Evolutionary conservation across 2,329 filamentous ascomycete genomes (phyloP), one percentile per base, ranked within the genome.

Genomic region (Exophiala bonariae): DNA sequence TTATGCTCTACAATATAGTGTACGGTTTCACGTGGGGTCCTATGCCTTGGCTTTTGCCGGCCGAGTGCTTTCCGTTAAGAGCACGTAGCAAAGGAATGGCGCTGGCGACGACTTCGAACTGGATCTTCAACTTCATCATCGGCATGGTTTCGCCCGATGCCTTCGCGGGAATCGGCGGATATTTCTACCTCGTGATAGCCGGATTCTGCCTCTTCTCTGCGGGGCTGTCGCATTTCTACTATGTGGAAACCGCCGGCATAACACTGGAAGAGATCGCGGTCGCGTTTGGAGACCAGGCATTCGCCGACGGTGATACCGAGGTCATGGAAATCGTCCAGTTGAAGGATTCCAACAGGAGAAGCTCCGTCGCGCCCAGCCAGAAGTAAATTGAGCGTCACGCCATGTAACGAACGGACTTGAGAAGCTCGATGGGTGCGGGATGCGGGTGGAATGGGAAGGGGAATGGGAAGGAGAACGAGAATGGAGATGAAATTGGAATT

Each of bases 61-160:
- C 80, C 36, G 80, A 84, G 58, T 76, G 83, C 55, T 79, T 78
- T 54, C 77, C 81, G 22, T 64, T 84, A 50, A n/a, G 19, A 5
- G 41, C 47, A 28, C 41, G 55, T 2, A 42, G 47, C 3, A 35
- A 31, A 16, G 18, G 41, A 8, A 37, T 32, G 18, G 48, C 44
- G 10, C 17, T 53, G 3, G 37, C 48, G 9, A 50, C 44, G 5
- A 35, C 44, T 5, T 19, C 10, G 22, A 49, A 50, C 23, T 49
- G 48, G 50, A 41, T 44, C 16, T 78, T 76, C 65, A 81, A 82
- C 64, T 84, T 85, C 64, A 70, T 84, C 60, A 79, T 85, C 20
- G 82, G 85, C 43, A 82, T 83, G 77, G 89, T 90, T 73, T 89
- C 87, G 0, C 85, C 86, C 0, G 89, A 89, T 66, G 89, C 90